Conservation (phyloP, 257 asterid genomes). For the Ligustrum vulgare region DNA sequence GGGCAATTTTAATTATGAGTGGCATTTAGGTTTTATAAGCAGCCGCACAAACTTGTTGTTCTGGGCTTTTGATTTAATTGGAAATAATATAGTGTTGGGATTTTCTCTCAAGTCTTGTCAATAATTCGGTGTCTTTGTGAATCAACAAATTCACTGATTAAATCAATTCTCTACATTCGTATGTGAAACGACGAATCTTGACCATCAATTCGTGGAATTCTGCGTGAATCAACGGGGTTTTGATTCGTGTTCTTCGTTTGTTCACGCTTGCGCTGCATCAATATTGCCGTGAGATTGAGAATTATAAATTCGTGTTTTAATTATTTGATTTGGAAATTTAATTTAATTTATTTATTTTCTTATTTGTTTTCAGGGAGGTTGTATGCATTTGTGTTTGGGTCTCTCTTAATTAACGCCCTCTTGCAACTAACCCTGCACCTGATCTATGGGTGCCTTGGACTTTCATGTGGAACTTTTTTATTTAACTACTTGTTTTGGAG, state of each 20-base stretch:
- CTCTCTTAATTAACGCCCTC: not conserved
- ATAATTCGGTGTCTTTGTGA: not conserved
- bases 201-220: too few species aligned
- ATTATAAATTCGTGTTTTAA: not conserved
- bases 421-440: not conserved
- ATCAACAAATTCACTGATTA: not conserved
- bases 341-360: not conserved
- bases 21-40: not conserved
- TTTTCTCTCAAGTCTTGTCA: not conserved
- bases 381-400: not conserved
- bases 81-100: not conserved
- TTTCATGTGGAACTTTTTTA: not conserved
- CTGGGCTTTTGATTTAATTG: too few species aligned
- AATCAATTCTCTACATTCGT: not conserved
- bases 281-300: not conserved
- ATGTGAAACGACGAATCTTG: not conserved
- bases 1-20: not conserved
- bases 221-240: not conserved
- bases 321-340: constrained; percentile 7
- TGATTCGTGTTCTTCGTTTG: not conserved
- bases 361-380: not conserved
- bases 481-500: not conserved
- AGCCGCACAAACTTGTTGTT: too few species aligned
- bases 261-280: not conserved
- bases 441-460: not conserved